Percentiles rank a stretch among this genome's conserved stretches.
These are phyloP conservation scores for Phytophthora pinifolia DNA, from an alignment of 352 stramenopile genomes.

Conservation along the genomic window DNA sequence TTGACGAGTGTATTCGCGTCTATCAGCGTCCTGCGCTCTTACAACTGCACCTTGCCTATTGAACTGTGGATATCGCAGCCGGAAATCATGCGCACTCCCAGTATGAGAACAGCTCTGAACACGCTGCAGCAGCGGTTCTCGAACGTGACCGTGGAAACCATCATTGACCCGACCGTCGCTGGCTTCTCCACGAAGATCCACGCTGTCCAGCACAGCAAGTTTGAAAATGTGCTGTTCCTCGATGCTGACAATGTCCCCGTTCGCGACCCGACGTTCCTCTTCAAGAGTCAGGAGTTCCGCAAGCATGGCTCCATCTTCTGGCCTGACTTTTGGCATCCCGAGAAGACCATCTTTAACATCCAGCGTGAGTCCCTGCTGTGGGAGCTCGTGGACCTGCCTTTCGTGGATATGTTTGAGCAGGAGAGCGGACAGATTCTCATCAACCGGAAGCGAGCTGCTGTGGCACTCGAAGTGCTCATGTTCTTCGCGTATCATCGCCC, in stretches of 20 bases:
- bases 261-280: constrained; percentile 66
- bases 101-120: constrained; percentile 33
- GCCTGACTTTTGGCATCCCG: constrained; percentile 78
- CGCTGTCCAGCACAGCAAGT: constrained; percentile 61
- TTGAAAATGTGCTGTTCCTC: constrained; percentile 74
- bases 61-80: constrained; percentile 69
- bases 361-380: constrained; percentile 58
- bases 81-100: constrained; percentile 36
- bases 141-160: constrained; percentile 47
- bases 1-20: constrained; percentile 69
- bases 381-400: constrained; percentile 60
- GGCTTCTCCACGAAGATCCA: constrained; percentile 74
- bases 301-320: constrained; percentile 62
- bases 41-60: constrained; percentile 62
- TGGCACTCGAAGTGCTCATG: constrained; percentile 53
- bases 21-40: constrained; percentile 45
- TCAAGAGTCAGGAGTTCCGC: constrained; percentile 46
- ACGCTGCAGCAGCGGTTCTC: constrained; percentile 34
- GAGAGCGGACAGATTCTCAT: constrained; percentile 79
- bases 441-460: constrained; percentile 36
- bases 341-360: constrained; percentile 74
- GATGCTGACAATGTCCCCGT: constrained; percentile 72
- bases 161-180: constrained; percentile 42
- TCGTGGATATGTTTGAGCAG: constrained; percentile 81
- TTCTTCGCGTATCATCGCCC: constrained; percentile 66